Evolutionary conservation across 331 rosid species (phyloP).

Genomic region (Acacia pycnantha): DNA sequence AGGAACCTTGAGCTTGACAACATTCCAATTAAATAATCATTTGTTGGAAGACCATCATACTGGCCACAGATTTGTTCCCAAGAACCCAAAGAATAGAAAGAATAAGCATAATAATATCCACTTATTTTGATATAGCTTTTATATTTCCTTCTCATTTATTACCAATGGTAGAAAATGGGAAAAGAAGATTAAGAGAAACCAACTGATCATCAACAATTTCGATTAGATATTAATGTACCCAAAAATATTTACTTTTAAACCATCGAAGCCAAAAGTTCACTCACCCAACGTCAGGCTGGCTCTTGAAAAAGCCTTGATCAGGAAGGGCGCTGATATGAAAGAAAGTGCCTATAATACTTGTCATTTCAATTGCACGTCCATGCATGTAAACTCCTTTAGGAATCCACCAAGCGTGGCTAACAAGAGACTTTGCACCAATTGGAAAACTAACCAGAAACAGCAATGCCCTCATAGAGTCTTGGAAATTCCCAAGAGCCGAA

Average conservation of each 20-base stretch:
- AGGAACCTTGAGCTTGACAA: constrained; percentile 19
- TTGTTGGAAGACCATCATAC: constrained; percentile 16
- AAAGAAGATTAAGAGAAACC: constrained; percentile 1
- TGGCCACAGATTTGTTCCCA: constrained; percentile 9
- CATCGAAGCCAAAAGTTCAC: constrained; percentile 23
- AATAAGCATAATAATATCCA: neutral
- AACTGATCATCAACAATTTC: neutral
- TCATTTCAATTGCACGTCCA: constrained; percentile 98
- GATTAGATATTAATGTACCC: neutral
- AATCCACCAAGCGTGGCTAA: constrained; percentile 91
- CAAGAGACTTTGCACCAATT: constrained; percentile 78
- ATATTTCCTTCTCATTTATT: neutral
- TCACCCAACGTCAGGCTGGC: constrained; percentile 97
- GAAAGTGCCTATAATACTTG: constrained; percentile 94
- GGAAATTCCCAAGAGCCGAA: constrained; percentile 92
- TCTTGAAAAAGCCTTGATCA: constrained; percentile 74
- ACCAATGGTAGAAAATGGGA: neutral
- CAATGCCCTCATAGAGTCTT: constrained; percentile 80
- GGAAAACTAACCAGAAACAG: constrained; percentile 78
- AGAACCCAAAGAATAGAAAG: constrained; percentile 17
- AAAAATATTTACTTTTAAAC: neutral
- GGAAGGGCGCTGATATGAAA: constrained; percentile 92
- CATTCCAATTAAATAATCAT: neutral
- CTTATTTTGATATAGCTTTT: neutral
- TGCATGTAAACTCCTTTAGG: constrained; percentile 77